Evolutionary conservation across 345 rosid genomes (phyloP).

Genomic region (Combretum micranthum): DNA sequence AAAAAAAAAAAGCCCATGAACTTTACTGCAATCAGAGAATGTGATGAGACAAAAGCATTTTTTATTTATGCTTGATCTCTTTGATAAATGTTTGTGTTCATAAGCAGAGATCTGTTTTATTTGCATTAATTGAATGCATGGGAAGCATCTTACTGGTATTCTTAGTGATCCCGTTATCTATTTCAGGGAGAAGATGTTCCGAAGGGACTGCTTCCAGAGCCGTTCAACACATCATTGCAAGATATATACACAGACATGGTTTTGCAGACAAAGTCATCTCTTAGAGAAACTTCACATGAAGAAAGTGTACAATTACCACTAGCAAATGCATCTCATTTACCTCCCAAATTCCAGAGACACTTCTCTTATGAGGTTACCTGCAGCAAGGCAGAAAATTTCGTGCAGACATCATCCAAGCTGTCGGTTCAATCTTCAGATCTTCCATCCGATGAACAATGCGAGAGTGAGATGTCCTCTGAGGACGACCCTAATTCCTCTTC

Average conservation of each 20-base stretch:
- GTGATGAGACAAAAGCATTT: too few relatives aligned
- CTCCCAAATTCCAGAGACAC: slow-evolving; percentile 31
- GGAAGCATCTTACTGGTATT: too few relatives aligned
- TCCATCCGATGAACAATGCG: slow-evolving; percentile 5
- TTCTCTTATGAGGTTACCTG: slow-evolving; percentile 27
- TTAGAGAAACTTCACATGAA: slow-evolving; percentile 8
- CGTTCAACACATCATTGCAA: slow-evolving; percentile 33
- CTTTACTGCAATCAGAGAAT: too few relatives aligned
- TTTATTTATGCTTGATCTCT: too few relatives aligned
- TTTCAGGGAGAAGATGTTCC: slow-evolving; percentile 79
- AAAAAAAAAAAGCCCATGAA: too few relatives aligned
- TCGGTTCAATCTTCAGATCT: slow-evolving; percentile 14
- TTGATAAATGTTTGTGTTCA: too few relatives aligned
- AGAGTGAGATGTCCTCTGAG: too few relatives aligned
- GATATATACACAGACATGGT: slow-evolving; percentile 4
- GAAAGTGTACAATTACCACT: slow-evolving; percentile 18
- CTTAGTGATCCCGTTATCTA: neutral
- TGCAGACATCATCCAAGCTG: neutral
- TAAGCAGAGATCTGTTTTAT: too few relatives aligned
- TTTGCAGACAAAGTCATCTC: slow-evolving; percentile 4
- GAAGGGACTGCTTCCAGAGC: slow-evolving; percentile 63
- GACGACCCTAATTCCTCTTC: too few relatives aligned
- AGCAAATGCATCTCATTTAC: slow-evolving; percentile 34
- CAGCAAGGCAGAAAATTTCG: slow-evolving; percentile 2
- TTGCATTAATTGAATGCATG: too few relatives aligned